A percentile compares a stretch with the other conserved stretches of the same genome.
phyloP scores from a whole-genome alignment of 331 rosid species.

The Arachis monticola region DNA sequence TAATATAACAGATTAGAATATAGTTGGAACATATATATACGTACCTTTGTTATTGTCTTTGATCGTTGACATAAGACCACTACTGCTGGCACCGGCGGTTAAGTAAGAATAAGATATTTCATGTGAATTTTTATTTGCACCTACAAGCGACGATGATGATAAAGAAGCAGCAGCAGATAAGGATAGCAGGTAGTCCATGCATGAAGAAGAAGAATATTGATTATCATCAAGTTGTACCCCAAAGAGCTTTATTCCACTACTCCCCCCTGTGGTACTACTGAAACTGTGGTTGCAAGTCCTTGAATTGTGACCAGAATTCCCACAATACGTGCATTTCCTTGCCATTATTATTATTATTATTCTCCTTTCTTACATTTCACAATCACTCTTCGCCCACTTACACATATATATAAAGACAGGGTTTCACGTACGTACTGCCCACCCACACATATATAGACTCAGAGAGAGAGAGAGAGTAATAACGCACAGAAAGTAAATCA shows the following conservation, averaged over 20 bases:
- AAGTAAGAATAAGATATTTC: background rate
- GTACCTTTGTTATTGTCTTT: slow-evolving; percentile 49
- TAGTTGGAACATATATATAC: background rate
- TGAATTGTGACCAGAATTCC: slow-evolving; percentile 65
- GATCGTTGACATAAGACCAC: slow-evolving; percentile 24
- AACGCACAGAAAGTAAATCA: background rate
- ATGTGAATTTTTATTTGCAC: slow-evolving; percentile 27
- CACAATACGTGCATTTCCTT: slow-evolving; percentile 69
- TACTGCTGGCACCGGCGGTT: slow-evolving; percentile 17
- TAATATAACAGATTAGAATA: background rate
- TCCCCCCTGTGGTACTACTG: slow-evolving; percentile 13
- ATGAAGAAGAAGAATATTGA: slow-evolving; percentile 14
- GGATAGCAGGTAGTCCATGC: slow-evolving; percentile 34
- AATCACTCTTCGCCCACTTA: background rate
- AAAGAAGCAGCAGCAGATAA: slow-evolving; percentile 23
- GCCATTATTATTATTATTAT: slow-evolving; percentile 35
- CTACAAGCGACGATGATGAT: slow-evolving; percentile 30
- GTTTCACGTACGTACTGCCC: background rate
- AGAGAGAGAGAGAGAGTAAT: background rate
- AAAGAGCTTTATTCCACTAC: slow-evolving; percentile 42
- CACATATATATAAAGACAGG: background rate
- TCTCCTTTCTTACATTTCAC: slow-evolving; percentile 15
- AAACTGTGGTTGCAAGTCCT: slow-evolving; percentile 50
- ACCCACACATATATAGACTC: slow-evolving; percentile 21
- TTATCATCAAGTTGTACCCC: slow-evolving; percentile 48